Conservation (phyloP, 768 basidiomycete species). For the Amanita molliuscula region DNA sequence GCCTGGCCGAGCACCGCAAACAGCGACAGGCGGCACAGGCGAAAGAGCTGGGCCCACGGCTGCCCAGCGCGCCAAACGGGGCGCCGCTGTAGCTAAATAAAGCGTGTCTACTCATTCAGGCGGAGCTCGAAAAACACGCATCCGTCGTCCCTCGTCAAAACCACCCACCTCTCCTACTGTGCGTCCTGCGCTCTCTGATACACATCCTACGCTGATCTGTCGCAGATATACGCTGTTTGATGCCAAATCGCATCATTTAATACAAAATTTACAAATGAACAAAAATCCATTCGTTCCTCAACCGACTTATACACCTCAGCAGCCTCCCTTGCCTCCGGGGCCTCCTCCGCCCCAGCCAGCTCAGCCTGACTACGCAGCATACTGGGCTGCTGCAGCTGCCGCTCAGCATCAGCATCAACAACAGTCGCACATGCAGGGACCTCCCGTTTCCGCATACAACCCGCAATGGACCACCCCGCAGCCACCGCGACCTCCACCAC, state of each 20-base stretch:
- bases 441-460: constrained; percentile 39
- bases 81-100: constrained; percentile 8
- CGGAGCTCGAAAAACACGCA: constrained; percentile 19
- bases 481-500: constrained; percentile 47
- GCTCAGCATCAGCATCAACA: constrained; percentile 34
- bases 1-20: constrained; percentile 65
- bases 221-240: neutral
- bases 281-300: constrained; percentile 77
- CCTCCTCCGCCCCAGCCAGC: constrained; percentile 60
- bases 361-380: constrained; percentile 67
- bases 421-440: constrained; percentile 42
- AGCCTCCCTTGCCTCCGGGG: constrained; percentile 74
- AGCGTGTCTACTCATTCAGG: neutral
- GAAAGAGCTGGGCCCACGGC: constrained; percentile 58
- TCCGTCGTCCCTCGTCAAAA: neutral
- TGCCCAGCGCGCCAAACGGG: constrained; percentile 52
- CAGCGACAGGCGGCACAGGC: constrained; percentile 55
- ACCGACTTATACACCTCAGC: constrained; percentile 56
- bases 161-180: neutral
- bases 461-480: constrained; percentile 61
- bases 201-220: neutral
- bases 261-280: constrained; percentile 42
- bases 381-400: constrained; percentile 58
- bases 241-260: neutral
- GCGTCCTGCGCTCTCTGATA: neutral